These are phyloP conservation scores for Angomonas deanei DNA, from an alignment of 208 protist genomes.

Conservation along the genomic window DNA sequence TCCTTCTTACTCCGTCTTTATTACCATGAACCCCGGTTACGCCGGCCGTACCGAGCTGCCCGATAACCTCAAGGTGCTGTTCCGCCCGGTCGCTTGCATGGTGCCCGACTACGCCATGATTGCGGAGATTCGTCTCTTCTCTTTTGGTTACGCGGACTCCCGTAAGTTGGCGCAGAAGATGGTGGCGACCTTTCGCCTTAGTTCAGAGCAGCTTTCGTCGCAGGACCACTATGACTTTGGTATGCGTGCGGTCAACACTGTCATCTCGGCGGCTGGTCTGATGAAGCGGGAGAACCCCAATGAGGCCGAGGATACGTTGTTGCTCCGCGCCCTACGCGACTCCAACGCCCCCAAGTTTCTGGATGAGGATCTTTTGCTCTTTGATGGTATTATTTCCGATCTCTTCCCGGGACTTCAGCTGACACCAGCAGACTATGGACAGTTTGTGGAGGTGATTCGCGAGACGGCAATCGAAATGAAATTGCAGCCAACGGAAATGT, in stretches of 20 bases:
- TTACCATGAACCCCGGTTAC: constrained; percentile 99
- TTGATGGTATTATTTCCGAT: constrained; percentile 96
- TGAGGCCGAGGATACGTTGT: constrained; percentile 90
- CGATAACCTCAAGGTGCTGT: constrained; percentile 97
- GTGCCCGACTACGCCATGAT: constrained; percentile 99
- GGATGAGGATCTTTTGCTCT: constrained; percentile 89
- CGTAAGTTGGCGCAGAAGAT: constrained; percentile 95
- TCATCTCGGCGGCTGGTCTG: constrained; percentile 95
- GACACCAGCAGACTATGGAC: constrained; percentile 88
- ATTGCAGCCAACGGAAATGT: constrained; percentile 93
- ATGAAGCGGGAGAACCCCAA: constrained; percentile 94
- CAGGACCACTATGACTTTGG: constrained; percentile 99
- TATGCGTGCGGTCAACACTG: constrained; percentile 98
- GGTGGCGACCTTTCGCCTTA: constrained; percentile 96
- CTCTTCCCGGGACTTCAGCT: constrained; percentile 95
- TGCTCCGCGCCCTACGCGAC: constrained; percentile 94
- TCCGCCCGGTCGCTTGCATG: constrained; percentile 98
- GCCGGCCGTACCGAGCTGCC: constrained; percentile 96
- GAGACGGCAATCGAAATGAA: constrained; percentile 58
- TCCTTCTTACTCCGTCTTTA: constrained; percentile 93
- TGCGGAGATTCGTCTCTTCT: constrained; percentile 97
- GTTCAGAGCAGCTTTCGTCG: constrained; percentile 96
- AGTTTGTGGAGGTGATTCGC: constrained; percentile 73
- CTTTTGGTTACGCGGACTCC: constrained; percentile 96
- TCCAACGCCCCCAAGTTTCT: constrained; percentile 98